phyloP scores from a whole-genome alignment of 1,284 basidiomycete genomes.

The Irpex sp. region DNA sequence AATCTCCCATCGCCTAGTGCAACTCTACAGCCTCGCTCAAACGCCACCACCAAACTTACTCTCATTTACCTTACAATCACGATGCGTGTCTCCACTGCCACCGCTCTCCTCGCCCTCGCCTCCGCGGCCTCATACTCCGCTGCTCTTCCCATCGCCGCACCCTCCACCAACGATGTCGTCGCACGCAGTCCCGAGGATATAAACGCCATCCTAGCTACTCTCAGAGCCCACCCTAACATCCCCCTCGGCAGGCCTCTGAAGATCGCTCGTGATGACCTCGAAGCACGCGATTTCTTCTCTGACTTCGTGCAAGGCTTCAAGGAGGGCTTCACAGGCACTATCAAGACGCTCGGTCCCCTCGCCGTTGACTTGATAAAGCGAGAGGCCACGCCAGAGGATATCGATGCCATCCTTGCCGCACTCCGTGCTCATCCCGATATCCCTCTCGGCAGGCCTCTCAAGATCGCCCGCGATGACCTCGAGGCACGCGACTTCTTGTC shows the following conservation, averaged over 20 bases:
- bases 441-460: background rate
- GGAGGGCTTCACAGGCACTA: slow-evolving; percentile 5
- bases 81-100: slow-evolving; percentile 4
- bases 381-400: background rate
- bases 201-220: too few species aligned
- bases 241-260: too few species aligned
- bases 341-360: background rate
- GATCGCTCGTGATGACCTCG: background rate
- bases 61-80: background rate
- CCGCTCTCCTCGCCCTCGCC: slow-evolving; percentile 2
- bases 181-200: too few species aligned
- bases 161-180: background rate
- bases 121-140: background rate
- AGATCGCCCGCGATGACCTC: background rate
- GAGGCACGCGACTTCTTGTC: slow-evolving; percentile 5
- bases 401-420: background rate
- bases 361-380: background rate
- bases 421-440: background rate
- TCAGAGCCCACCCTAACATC: too few species aligned
- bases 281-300: background rate
- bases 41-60: background rate
- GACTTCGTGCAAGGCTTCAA: slow-evolving; percentile 6
- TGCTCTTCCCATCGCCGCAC: background rate
- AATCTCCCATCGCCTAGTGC: background rate
- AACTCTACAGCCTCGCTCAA: background rate